Evolutionary conservation across 2,329 filamentous ascomycete genomes (phyloP).

Genomic region (Curvularia lunata): DNA sequence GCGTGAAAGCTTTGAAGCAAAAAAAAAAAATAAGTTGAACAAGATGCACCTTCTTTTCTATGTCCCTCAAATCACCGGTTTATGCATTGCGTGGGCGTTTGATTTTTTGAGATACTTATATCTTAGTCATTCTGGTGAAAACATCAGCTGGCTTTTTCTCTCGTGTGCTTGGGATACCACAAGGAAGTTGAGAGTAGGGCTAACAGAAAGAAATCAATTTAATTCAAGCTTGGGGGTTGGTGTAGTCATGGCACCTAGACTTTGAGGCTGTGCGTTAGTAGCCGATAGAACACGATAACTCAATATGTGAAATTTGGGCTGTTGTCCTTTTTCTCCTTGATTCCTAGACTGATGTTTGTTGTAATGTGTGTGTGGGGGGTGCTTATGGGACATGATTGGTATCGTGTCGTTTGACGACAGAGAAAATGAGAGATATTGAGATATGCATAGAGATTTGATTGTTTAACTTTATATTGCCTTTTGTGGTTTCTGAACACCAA

Average conservation of each 20-base stretch:
- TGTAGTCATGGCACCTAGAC: not conserved
- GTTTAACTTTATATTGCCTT: not conserved
- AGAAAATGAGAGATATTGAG: not conserved
- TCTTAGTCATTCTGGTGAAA: not conserved
- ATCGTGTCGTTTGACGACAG: not conserved
- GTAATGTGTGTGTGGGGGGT: no score
- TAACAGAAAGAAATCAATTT: not conserved
- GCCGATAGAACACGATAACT: not conserved
- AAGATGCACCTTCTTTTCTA: not conserved
- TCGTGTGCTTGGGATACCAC: not conserved
- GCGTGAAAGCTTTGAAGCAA: not conserved
- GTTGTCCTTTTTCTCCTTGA: no score
- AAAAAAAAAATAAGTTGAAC: no score
- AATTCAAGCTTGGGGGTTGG: not conserved
- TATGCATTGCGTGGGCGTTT: conserved; percentile 20
- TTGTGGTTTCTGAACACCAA: not conserved
- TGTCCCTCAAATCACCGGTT: not conserved
- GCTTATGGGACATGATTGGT: no score
- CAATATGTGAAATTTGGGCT: not conserved
- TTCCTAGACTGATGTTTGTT: no score
- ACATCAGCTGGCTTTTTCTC: not conserved
- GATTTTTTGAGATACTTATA: not conserved
- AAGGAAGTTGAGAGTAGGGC: not conserved
- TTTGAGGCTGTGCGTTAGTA: not conserved
- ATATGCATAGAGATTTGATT: not conserved